Evolutionary conservation across 441 rosid species (phyloP), one percentile per base, ranked within the genome.

Genomic region (Erodium trifolium): DNA sequence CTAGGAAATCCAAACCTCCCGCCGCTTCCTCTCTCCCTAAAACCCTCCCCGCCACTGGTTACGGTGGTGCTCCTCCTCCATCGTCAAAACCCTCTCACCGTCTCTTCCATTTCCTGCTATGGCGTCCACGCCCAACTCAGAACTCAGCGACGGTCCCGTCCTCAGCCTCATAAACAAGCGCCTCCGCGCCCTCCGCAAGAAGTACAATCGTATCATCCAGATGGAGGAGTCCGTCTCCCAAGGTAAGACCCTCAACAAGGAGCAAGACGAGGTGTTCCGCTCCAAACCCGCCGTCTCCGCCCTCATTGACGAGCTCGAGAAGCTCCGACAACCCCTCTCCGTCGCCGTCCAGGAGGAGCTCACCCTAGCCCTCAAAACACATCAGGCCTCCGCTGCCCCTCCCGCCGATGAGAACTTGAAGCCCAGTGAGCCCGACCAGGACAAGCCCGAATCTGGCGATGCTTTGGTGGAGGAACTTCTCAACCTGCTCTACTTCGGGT

Each of bases 221-320:
- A 84, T 90, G 96, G 99, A 93, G 70, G 93, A 89, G 66, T 72
- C 96, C 9, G 23, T 85, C 39, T 63, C 92, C 35, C 97, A 87
- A 45, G 99, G 99, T 0, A 93, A 89, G 74, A 19, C 83, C 65
- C 77, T 93, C 79, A 82, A 85, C 85, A 87, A 84, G 71, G 99
- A 91, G 72, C 97, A 93, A 68, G 86, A 88, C 34, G 96, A 93
- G 49, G 85, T 87, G 49, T 84, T 91, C 70, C 93, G 91, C 41
- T 88, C 96, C 2, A 93, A 93, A 68, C 91, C 93, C 63, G 66
- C 84, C 66, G 84, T 93, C 68, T 3, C 71, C 65, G 81, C 85
- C 64, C 73, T 86, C 4, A 88, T 93, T 72, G 97, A 93, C 18
- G 99, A 93, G 79, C 93, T 93, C 49, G 99, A 93, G 70, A 91